Evolutionary conservation across 208 protist species (phyloP).

Genomic region (Phytomonas francai): DNA sequence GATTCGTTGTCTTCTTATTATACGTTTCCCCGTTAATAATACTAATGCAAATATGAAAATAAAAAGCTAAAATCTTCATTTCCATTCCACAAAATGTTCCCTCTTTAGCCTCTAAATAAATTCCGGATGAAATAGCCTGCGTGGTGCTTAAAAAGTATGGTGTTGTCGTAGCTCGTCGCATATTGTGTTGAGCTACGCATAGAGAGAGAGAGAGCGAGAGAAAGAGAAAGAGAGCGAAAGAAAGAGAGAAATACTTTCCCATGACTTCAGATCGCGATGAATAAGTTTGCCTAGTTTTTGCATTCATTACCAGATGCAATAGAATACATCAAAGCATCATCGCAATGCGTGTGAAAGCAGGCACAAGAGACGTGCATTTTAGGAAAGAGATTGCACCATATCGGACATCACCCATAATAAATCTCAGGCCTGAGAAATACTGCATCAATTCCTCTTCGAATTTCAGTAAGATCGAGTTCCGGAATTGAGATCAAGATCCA

Average conservation of each 20-base stretch:
- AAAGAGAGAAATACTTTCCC: neutral
- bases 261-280: neutral
- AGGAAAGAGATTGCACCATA: neutral
- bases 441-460: neutral
- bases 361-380: neutral
- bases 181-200: neutral
- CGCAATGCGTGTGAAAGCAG: neutral
- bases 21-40: neutral
- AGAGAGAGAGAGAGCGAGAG: no score
- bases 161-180: neutral
- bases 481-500: neutral
- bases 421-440: neutral
- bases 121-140: neutral
- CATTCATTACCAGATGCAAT: neutral
- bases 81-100: neutral
- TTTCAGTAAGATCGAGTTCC: neutral
- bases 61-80: neutral
- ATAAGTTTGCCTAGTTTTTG: neutral
- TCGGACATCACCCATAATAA: neutral
- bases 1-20: neutral
- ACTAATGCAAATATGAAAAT: neutral
- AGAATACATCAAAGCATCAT: neutral
- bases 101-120: neutral
- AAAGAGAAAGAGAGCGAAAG: no score
- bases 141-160: neutral